phyloP scores from a whole-genome alignment of 2,329 filamentous ascomycete species.

The Colletotrichum limetticola region DNA sequence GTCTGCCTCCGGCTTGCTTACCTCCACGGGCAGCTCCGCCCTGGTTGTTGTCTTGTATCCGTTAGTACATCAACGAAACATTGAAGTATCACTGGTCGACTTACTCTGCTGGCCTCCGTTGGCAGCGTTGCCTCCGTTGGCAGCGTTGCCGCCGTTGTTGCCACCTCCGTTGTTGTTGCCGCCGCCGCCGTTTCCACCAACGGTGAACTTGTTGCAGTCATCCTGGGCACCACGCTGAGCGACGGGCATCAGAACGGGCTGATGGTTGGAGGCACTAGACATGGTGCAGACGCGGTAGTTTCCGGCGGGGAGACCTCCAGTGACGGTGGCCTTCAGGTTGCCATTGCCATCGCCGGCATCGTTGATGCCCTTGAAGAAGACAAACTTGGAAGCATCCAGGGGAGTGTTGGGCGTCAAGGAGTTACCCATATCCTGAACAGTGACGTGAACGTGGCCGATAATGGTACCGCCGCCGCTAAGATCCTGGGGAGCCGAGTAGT shows the following conservation, averaged over 20 bases:
- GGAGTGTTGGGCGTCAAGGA: constrained; percentile 61
- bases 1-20: constrained; percentile 17
- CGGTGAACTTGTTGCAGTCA: constrained; percentile 58
- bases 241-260: constrained; percentile 73
- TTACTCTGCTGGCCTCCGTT: constrained; percentile 21
- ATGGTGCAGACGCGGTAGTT: constrained; percentile 76
- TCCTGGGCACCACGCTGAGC: constrained; percentile 75
- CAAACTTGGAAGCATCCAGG: constrained; percentile 64
- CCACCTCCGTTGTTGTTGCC: constrained; percentile 33
- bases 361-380: constrained; percentile 76
- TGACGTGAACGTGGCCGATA: constrained; percentile 70
- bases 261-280: constrained; percentile 72
- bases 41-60: constrained; percentile 23
- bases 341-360: constrained; percentile 68
- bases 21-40: not conserved
- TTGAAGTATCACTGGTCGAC: not conserved
- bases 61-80: not conserved
- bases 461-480: constrained; percentile 59
- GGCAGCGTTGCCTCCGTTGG: constrained; percentile 12
- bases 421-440: constrained; percentile 65
- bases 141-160: constrained; percentile 36
- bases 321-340: constrained; percentile 62
- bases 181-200: constrained; percentile 37
- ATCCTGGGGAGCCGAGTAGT: constrained; percentile 69
- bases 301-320: constrained; percentile 68